phyloP scores from a whole-genome alignment of 2,329 filamentous ascomycete genomes.

The Aureobasidium pullulans region DNA sequence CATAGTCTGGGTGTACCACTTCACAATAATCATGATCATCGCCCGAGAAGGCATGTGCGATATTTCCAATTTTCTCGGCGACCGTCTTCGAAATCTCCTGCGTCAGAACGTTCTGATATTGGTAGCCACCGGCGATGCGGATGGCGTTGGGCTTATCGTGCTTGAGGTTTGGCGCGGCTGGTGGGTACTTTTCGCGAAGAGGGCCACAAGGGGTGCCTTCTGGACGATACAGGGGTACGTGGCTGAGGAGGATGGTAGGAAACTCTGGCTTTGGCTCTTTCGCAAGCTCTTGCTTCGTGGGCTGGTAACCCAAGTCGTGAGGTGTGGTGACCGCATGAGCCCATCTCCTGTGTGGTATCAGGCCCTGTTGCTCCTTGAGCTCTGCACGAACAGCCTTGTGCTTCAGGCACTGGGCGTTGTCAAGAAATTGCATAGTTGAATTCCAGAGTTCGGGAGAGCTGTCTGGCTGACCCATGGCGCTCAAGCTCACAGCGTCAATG shows the following conservation, averaged over 20 bases:
- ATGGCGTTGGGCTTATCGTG: slow-evolving; percentile 70
- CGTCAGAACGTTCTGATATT: slow-evolving; percentile 92
- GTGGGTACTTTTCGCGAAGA: slow-evolving; percentile 74
- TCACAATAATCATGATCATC: slow-evolving; percentile 99
- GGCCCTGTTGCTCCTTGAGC: slow-evolving; percentile 56
- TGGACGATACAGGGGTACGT: slow-evolving; percentile 80
- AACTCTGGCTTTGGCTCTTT: slow-evolving; percentile 45
- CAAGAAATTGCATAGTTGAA: slow-evolving; percentile 69
- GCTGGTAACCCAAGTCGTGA: slow-evolving; percentile 22
- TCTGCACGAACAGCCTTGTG: slow-evolving; percentile 62
- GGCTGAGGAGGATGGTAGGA: slow-evolving; percentile 81
- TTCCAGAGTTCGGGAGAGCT: slow-evolving; percentile 58
- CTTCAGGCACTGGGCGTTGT: slow-evolving; percentile 57
- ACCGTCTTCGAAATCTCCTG: slow-evolving; percentile 68
- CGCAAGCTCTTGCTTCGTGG: slow-evolving; percentile 29
- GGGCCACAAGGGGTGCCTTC: slow-evolving; percentile 83
- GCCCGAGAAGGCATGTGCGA: slow-evolving; percentile 82
- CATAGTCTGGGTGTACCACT: slow-evolving; percentile 64
- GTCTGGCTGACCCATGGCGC: slow-evolving; percentile 57
- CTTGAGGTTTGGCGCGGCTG: slow-evolving; percentile 43
- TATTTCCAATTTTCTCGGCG: slow-evolving; percentile 69
- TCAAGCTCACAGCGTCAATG: slow-evolving; percentile 80
- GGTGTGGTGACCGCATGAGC: slow-evolving; percentile 29
- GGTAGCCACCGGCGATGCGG: slow-evolving; percentile 70
- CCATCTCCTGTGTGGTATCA: slow-evolving; percentile 32